Evolutionary conservation across 148 eudicot genomes (phyloP), one percentile per base, ranked within the genome.

Genomic region (Vaccinium vitisidaea): DNA sequence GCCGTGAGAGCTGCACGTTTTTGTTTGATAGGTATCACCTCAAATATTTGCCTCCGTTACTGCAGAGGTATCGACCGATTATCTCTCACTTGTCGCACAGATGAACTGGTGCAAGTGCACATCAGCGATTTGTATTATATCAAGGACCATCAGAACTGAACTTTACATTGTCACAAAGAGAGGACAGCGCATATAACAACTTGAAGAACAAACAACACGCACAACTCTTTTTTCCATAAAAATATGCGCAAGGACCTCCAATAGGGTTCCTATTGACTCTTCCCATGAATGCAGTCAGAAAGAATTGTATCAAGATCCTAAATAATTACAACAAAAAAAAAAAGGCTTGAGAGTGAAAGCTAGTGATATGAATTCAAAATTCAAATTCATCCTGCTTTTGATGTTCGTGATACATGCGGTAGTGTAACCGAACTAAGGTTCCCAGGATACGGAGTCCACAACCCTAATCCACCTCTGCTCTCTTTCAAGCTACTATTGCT

Each of bases 401-500:
- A 97, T 84, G 98, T 90, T 91, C 98, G 91, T 67, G 89, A 88
- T 85, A 95, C 94, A 79, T 89, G 88, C 50, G 99, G 99, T 88
- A 94, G 87, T 54, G 88, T 92, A 85, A 97, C 98, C 25, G 87
- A 90, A 77, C 90, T 82, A 82, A 97, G 92, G 85, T 97, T 85
- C 46, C 88, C 94, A 53, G 98, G 99, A 83, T 97, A 97, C 77
- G 98, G 98, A 79, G 93, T 92, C 99, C 99, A 97, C 87, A 97
- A 81, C 46, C 99, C 99, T n/a, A 94, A 91, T 50, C 99, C 99
- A 81, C 98, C 99, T 83, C 91, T 90, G 81, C 92, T 94, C 86
- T 95, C 99, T 84, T 87, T 94, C 88, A 95, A 86, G 13, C 85
- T 67, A 7, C 89, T 82, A 43, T 87, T 90, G 78, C 92, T 89